A percentile compares a stretch with the other conserved stretches of the same genome.
These are phyloP conservation scores for Pezicula radicicola DNA, from an alignment of 2,329 filamentous ascomycete genomes.

Conservation along the genomic window DNA sequence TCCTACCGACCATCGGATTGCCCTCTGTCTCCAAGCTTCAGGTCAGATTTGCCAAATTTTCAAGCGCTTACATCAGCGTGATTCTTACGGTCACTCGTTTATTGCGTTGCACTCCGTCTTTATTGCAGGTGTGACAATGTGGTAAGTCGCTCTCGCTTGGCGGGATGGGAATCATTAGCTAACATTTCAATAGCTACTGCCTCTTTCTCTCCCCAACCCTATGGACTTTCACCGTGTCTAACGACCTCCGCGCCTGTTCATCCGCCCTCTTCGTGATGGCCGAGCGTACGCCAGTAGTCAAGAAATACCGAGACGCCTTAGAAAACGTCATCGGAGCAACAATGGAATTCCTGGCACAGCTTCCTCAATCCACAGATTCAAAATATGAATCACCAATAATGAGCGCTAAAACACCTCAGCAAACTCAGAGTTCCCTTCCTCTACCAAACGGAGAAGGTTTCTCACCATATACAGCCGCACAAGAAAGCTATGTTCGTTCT, in stretches of 20 bases:
- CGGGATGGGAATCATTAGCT: neutral
- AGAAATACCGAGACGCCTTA: conserved; percentile 39
- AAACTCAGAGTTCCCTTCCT: neutral
- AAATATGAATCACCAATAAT: neutral
- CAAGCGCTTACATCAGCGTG: conserved; percentile 37
- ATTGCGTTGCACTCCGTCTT: conserved; percentile 41
- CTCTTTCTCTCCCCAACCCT: conserved; percentile 21
- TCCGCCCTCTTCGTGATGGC: conserved; percentile 44
- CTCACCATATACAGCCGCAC: conserved; percentile 11
- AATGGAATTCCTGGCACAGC: conserved; percentile 31
- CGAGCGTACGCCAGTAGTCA: conserved; percentile 39
- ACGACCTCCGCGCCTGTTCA: conserved; percentile 34
- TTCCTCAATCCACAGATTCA: neutral
- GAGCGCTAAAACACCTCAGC: neutral
- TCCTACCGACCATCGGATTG: conserved; percentile 42
- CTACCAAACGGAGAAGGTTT: conserved; percentile 1
- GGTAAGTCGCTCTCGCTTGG: neutral
- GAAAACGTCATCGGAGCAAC: conserved; percentile 37
- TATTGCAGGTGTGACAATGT: conserved; percentile 37
- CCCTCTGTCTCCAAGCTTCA: conserved; percentile 36
- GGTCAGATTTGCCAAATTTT: conserved; percentile 40
- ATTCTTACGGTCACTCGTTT: conserved; percentile 39
- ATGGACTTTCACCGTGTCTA: conserved; percentile 23
- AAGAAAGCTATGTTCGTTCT: conserved; percentile 14
- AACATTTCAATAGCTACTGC: conserved; percentile 14